Conservation (phyloP, 2,329 filamentous ascomycete species). For the Penicillium sp. region DNA sequence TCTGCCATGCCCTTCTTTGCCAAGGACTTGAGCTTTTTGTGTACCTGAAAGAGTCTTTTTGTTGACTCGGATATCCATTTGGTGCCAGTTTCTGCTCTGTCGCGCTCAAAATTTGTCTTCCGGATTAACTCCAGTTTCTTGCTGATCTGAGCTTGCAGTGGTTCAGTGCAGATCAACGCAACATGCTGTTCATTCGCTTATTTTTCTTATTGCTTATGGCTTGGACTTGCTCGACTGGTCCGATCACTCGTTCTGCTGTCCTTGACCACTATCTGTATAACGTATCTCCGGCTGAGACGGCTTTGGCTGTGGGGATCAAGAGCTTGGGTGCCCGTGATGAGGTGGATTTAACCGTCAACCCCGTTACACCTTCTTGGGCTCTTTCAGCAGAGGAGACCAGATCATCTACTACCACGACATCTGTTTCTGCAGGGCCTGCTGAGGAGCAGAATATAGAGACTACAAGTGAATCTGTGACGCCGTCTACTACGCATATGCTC, state of each 20-base stretch:
- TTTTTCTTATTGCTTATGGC: conserved; percentile 12
- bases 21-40: not conserved
- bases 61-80: not conserved
- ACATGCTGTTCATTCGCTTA: conserved; percentile 18
- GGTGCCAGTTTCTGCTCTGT: not conserved
- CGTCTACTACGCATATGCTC: not conserved
- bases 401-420: not conserved
- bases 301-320: not conserved
- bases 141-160: not conserved
- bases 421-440: not conserved
- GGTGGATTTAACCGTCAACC: not conserved
- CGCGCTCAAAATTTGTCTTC: not conserved
- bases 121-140: not conserved
- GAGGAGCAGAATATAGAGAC: not conserved
- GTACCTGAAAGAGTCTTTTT: not conserved
- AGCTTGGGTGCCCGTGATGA: not conserved
- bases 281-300: not conserved
- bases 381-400: not conserved
- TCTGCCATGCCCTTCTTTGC: not conserved
- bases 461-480: not conserved
- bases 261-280: not conserved
- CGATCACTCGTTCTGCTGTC: conserved; percentile 23
- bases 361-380: not conserved
- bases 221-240: conserved; percentile 24
- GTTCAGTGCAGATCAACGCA: not conserved